Base-by-base conservation (phyloP, 352 stramenopile genomes). In the Phytopythium chamaehyphon region DNA sequence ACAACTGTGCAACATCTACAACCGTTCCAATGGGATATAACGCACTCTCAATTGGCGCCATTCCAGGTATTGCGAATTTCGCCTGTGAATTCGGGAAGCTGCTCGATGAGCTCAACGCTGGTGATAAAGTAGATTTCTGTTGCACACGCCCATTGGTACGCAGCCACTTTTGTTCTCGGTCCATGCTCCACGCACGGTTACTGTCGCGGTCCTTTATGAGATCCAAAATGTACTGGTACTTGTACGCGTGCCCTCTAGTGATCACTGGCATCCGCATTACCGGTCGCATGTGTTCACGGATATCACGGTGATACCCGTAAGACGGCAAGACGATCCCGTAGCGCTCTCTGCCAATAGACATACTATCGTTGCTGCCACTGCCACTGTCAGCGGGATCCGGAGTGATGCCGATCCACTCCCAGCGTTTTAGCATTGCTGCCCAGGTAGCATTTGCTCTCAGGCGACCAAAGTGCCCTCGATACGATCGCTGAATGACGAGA, bases 201-300 rank as follows among this genome's bases (percentile, higher is more conserved):
- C 77, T 74, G 43, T 88, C 71, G 5, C 75, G 69, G 9, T 88
- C 77, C 26, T 82, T 74, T 35, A 88, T 83, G 16, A 86, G 44
- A 28, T 87, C 77, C 35, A 88, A 47, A n/a, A 88, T 82, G 35
- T 59, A 72, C 51, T 88, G 75, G 31, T 86, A 88, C 54, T 87
- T 77, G 62, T 88, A 88, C 40, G 71, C 75, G 33, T 83, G 78
- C 2, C 75, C 75, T 42, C 73, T 63, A 19, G 70, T 60, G 3
- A 60, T 44, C 24, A 83, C 67, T 15, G 73, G 66, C 0, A 57
- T 62, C 9, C 59, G 68, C 2, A 69, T 54, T 38, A 83, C 67
- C 1, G 62, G 63, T 19, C 76, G 47, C 75, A 87, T 89, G 57
- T 87, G 78, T 12, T 66, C 57, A 0, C 40, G 57, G 11, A 47